Percentiles rank a stretch among this genome's conserved stretches.
phyloP scores from a whole-genome alignment of 169 alveolate genomes.

The Plasmodium blacklocki region DNA sequence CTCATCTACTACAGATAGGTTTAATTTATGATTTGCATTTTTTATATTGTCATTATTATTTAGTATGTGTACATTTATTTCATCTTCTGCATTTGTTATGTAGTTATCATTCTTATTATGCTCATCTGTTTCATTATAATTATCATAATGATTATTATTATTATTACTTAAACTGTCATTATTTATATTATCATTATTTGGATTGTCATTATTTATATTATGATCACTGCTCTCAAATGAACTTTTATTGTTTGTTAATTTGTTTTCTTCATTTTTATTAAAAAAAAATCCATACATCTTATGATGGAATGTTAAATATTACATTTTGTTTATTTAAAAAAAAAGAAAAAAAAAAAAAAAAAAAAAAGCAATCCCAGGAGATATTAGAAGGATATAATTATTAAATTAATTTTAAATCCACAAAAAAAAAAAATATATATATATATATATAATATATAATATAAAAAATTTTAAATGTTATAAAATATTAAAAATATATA shows the following conservation, averaged over 20 bases:
- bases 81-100: slow-evolving; percentile 6
- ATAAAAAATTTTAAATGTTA: too few species aligned
- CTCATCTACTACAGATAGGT: too few species aligned
- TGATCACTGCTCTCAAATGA: slow-evolving; percentile 9
- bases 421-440: not conserved
- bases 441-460: too few species aligned
- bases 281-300: slow-evolving; percentile 46
- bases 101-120: not conserved
- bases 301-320: slow-evolving; percentile 14
- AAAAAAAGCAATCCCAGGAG: not conserved
- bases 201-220: not conserved
- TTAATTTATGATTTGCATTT: too few species aligned
- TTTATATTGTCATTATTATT: too few species aligned
- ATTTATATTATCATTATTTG: too few species aligned
- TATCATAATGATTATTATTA: too few species aligned
- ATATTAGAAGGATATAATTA: too few species aligned
- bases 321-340: slow-evolving; percentile 1
- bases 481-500: too few species aligned
- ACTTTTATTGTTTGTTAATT: slow-evolving; percentile 20
- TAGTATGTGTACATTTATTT: too few species aligned
- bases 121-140: too few species aligned
- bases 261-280: slow-evolving; percentile 38
- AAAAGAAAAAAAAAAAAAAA: not conserved
- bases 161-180: too few species aligned
- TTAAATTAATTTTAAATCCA: not conserved